Evolutionary conservation across 2,329 filamentous ascomycete genomes (phyloP), one percentile per base, ranked within the genome.

Genomic region (Diaporthe sp.): DNA sequence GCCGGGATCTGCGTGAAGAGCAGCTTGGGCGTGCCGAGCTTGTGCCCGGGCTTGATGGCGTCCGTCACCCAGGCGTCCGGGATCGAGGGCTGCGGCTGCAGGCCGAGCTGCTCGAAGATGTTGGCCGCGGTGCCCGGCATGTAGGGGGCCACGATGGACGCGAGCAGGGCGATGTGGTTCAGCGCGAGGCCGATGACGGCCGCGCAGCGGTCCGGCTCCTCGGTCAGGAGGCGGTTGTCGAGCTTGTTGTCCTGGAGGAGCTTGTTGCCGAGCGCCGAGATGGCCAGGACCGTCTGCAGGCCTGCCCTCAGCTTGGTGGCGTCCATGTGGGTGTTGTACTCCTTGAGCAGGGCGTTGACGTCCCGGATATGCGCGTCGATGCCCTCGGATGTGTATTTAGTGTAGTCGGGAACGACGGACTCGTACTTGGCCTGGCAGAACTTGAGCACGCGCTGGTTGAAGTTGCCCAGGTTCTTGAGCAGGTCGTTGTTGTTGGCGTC

Each of bases 1-100:
- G 93, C 88, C 78, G 95, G 94, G 81, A 98, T 98, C 72, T 90
- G 90, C n/a, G 91, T 91, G 85, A 98, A 98, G 44, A 98, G 88
- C 57, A 95, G 93, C 78, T 91, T 90, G 0, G 95, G 92, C 82
- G 93, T 93, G 79, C 95, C 94, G 78, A 98, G 93, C 82, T 92
- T 93, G 86, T 98, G 95, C 75, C 93, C 94, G 1, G 93, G 89
- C 80, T 91, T 88, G 78, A 97, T 86, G 3, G 88, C 85, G 77
- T 91, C 88, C n/a, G 85, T 84, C 25, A 83, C 81, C 93, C 94
- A 97, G 60, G 86, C 86, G 78, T 92, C 88, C 2, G 94, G 93
- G 77, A 96, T 95, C 49, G 85, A 84, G 65, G 89, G 84, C 81
- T 90, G 85, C 76, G 88, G 77, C 93, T 83, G 78, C 72, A 90